phyloP scores from a whole-genome alignment of 192 early-diverging fungal genomes.

The Phlyctochytrium bullatum region DNA sequence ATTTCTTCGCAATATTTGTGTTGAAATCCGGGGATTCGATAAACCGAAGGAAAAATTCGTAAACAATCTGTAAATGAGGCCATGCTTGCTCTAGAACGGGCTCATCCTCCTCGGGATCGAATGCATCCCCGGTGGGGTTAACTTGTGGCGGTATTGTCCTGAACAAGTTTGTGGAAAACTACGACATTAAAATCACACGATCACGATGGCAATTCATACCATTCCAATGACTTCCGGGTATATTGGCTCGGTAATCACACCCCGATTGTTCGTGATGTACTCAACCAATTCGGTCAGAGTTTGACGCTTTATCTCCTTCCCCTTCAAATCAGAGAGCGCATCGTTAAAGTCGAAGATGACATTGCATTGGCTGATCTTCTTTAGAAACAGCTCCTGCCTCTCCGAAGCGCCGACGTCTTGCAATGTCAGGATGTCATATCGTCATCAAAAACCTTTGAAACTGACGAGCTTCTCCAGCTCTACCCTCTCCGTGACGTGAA shows the following conservation, averaged over 20 bases:
- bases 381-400: conserved; percentile 83
- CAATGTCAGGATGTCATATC: conserved; percentile 5
- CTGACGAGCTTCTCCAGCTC: conserved; percentile 73
- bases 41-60: conserved; percentile 97
- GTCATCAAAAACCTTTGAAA: conserved; percentile 64
- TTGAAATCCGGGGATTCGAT: conserved; percentile 99
- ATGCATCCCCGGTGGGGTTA: conserved; percentile 92
- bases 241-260: conserved; percentile 82
- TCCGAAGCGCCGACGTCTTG: conserved; percentile 76
- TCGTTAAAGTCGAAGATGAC: conserved; percentile 97
- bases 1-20: conserved; percentile 92
- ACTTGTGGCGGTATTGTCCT: conserved; percentile 94
- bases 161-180: conserved; percentile 95
- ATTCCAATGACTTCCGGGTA: conserved; percentile 94
- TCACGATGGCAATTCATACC: conserved; percentile 51
- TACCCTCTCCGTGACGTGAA: conserved; percentile 77
- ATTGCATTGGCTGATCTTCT: conserved; percentile 89
- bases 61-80: conserved; percentile 98
- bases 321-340: conserved; percentile 78
- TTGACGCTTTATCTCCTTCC: conserved; percentile 95
- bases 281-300: conserved; percentile 90
- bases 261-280: conserved; percentile 86
- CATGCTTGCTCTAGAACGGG: conserved; percentile 94
- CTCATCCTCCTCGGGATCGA: conserved; percentile 99
- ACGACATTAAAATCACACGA: neutral